Evolutionary conservation across 257 asterid genomes (phyloP).

Genomic region (Cordia subcordata): DNA sequence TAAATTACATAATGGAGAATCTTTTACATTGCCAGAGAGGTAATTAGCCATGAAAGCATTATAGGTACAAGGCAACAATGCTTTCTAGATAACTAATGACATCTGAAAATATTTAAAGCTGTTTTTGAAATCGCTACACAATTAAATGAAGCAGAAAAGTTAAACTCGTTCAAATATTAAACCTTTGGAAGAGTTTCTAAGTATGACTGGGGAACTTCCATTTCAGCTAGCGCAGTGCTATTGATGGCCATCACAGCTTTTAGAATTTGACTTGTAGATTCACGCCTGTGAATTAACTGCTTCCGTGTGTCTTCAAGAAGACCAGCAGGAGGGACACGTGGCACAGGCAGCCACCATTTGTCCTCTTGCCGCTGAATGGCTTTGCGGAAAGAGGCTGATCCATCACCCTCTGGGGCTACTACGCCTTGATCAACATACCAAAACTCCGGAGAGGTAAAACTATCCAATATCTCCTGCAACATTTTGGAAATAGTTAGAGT

Average conservation of each 20-base stretch:
- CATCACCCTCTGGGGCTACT: constrained; percentile 57
- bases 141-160: not conserved
- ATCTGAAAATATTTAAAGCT: not conserved
- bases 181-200: constrained; percentile 93
- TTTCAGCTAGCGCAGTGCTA: constrained; percentile 66
- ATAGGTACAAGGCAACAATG: not conserved
- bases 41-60: constrained; percentile 5
- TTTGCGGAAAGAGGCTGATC: constrained; percentile 60
- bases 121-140: not conserved
- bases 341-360: constrained; percentile 99
- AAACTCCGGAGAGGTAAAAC: constrained; percentile 62
- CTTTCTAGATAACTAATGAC: not conserved
- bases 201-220: constrained; percentile 93
- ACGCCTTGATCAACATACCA: constrained; percentile 90
- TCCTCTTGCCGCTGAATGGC: constrained; percentile 66
- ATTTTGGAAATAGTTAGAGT: not conserved
- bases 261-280: constrained; percentile 79
- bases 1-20: not conserved
- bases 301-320: constrained; percentile 58
- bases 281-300: constrained; percentile 64
- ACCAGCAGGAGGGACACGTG: constrained; percentile 85
- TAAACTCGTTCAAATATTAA: not conserved
- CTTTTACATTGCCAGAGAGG: not conserved
- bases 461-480: constrained; percentile 77
- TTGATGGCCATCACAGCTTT: constrained; percentile 88